Percentiles rank a stretch among this genome's conserved stretches.
Evolutionary conservation across 345 rosid genomes (phyloP).

Genomic region (Aquilaria malaccensis): DNA sequence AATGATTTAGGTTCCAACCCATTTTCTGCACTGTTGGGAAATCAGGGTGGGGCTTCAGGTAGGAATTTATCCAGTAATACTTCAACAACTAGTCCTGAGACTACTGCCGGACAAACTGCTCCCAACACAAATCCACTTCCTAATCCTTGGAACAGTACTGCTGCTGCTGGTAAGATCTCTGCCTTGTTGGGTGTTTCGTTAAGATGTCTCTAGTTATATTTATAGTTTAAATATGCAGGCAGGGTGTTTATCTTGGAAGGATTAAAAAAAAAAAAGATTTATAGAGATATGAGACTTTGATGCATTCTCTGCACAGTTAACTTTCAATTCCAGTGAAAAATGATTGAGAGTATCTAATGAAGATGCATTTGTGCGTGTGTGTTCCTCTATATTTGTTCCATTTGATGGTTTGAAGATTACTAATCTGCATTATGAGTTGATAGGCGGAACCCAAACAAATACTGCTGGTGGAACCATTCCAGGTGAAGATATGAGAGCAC

Average conservation of each 20-base stretch:
- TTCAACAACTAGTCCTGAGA: constrained; percentile 38
- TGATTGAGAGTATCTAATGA: no score
- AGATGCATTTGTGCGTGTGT: no score
- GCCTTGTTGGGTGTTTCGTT: not conserved
- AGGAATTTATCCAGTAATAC: constrained; percentile 38
- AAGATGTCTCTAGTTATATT: not conserved
- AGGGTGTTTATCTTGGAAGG: no score
- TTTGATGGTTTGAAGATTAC: no score
- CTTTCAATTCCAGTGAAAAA: no score
- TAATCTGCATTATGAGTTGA: not conserved
- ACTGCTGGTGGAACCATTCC: constrained; percentile 44
- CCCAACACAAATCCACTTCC: constrained; percentile 87
- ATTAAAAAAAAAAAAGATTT: no score
- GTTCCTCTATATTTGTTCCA: no score
- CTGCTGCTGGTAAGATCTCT: constrained; percentile 39
- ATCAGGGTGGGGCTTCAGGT: constrained; percentile 38
- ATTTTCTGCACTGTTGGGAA: constrained; percentile 52
- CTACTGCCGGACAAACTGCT: constrained; percentile 39
- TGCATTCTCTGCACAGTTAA: no score
- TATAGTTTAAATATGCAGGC: no score
- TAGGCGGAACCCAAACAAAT: constrained; percentile 47
- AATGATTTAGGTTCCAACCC: constrained; percentile 45
- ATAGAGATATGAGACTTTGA: no score
- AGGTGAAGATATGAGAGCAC: constrained; percentile 46
- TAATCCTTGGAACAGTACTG: constrained; percentile 65